A percentile compares a stretch with the other conserved stretches of the same genome.
phyloP scores from a whole-genome alignment of 768 basidiomycete genomes.

The Strobilomyces dryophilus region DNA sequence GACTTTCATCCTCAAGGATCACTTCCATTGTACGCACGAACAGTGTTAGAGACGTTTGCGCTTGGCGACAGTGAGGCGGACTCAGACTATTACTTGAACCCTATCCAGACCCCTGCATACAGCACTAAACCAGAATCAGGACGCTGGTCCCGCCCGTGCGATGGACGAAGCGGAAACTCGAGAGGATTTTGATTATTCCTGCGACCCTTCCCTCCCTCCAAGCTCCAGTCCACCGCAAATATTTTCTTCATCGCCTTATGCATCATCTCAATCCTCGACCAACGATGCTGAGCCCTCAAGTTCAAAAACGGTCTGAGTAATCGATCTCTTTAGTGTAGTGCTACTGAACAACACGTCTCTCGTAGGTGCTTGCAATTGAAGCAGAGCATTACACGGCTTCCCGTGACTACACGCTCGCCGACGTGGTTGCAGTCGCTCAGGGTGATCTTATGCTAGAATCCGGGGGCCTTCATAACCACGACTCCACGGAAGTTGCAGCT shows the following conservation, averaged over 20 bases:
- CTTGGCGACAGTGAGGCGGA: background rate
- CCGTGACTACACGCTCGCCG: background rate
- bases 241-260: conserved; percentile 42
- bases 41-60: background rate
- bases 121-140: background rate
- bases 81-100: background rate
- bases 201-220: conserved; percentile 30
- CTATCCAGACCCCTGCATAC: background rate
- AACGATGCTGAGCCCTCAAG: conserved; percentile 4
- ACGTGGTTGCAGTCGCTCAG: background rate
- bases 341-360: background rate
- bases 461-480: background rate
- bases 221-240: conserved; percentile 46
- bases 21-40: background rate
- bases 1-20: background rate
- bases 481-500: background rate
- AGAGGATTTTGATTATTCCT: conserved; percentile 3
- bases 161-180: conserved; percentile 3
- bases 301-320: conserved; percentile 14
- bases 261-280: conserved; percentile 30
- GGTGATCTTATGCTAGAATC: background rate
- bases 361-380: conserved; percentile 4
- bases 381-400: background rate
- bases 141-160: background rate
- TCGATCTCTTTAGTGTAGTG: background rate